Base-by-base conservation (phyloP, 2,329 filamentous ascomycete genomes). In the Fusarium sp. region DNA sequence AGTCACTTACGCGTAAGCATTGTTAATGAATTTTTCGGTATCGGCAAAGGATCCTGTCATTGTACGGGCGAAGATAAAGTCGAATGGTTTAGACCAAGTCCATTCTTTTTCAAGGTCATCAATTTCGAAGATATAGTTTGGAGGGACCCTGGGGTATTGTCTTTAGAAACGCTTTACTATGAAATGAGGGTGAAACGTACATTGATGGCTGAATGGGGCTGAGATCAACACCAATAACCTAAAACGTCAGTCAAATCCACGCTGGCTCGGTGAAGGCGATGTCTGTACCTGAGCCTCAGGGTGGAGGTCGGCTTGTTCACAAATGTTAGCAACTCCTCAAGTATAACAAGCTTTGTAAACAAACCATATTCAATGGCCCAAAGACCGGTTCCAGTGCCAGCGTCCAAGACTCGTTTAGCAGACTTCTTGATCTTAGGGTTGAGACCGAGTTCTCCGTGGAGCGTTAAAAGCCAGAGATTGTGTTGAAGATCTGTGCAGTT, bases 21-120 rank as follows among this genome's bases (percentile, higher is more conserved):
- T 61, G 0, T 61, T 24, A 0, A 61, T 30, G 26, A 61, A 61
- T 1, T 34, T 53, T 5, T 61, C 26, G 12, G 56, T 53, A 1
- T 61, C 56, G 4, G 57, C 56, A 5, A 61, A 61, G 1, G 55
- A 61, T 3, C 57, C 57, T 3, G 57, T 61, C 56, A 61, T 61
- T 2, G 42, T 43, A 14, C 57, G 57, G 1, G 55, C 57, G 21
- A 61, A 61, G 9, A 61, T 45, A 0, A 61, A 24, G 17, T 61
- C 57, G 2, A 61, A 61, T 6, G 55, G 32, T 0, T 61, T 39
- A 4, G 45, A 15, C 56, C 56, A 62, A 4, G 49, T 55, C 58
- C 56, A 62, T 4, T 62, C 58, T 4, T 55, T 62, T 1, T 62
- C 58, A 0, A 62, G 56, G 1, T 62, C 56, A 2, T 62, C 58